These are phyloP conservation scores for Tetraselmis striata DNA, from an alignment of 139 green algal species.

Conservation along the genomic window DNA sequence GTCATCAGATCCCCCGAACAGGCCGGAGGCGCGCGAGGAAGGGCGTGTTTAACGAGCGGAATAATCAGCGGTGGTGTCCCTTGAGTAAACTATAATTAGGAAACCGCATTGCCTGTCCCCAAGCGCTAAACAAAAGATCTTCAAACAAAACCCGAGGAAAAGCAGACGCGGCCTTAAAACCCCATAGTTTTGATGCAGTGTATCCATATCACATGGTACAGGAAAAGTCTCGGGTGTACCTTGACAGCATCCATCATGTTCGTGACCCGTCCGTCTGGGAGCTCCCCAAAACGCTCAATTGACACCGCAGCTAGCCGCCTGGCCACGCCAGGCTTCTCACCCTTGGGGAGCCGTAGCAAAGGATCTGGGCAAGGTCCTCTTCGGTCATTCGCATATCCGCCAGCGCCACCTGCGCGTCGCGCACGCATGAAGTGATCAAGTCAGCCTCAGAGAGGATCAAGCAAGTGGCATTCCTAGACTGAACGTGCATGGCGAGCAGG, in stretches of 20 bases:
- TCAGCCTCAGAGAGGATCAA: neutral
- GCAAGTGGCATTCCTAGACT: neutral
- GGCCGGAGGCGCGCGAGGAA: no score
- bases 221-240: no score
- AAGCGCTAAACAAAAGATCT: no score
- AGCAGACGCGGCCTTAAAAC: no score
- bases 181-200: no score
- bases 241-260: neutral
- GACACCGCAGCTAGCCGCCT: neutral
- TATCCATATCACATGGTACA: no score
- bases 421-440: neutral
- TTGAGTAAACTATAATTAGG: no score
- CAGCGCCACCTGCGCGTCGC: neutral
- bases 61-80: no score
- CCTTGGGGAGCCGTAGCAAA: neutral
- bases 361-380: neutral
- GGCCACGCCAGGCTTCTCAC: neutral
- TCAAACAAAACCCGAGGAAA: no score
- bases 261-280: neutral
- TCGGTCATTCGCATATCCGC: neutral
- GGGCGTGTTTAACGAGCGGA: no score
- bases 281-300: neutral
- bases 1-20: no score
- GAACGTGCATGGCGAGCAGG: neutral
- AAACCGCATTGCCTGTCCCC: no score